These are phyloP conservation scores for Cutaneotrichosporon cavernicola DNA, from an alignment of 1,284 basidiomycete species.

Conservation along the genomic window DNA sequence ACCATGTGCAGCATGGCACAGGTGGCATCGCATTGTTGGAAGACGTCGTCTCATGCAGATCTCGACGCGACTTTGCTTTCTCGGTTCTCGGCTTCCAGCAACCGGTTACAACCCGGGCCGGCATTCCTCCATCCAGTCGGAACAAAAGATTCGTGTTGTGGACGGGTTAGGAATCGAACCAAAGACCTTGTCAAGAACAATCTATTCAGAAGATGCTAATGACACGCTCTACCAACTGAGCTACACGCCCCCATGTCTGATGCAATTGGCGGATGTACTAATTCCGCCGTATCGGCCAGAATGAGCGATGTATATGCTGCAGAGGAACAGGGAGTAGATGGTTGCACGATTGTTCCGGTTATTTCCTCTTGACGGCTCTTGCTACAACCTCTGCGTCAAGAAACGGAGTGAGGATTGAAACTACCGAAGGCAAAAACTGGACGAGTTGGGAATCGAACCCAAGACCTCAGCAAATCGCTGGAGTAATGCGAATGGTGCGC, in stretches of 20 bases:
- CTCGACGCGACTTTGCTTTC: not conserved
- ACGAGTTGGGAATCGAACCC: not conserved
- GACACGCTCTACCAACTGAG: slow-evolving; percentile 3
- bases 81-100: not conserved
- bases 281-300: too few species aligned
- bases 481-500: not conserved
- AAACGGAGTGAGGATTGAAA: too few species aligned
- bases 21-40: not conserved
- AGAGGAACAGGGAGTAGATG: too few species aligned
- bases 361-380: too few species aligned
- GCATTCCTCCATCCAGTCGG: not conserved
- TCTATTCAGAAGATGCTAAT: not conserved
- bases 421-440: not conserved
- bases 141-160: not conserved
- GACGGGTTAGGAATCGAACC: slow-evolving; percentile 3
- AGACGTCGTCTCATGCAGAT: not conserved
- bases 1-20: not conserved
- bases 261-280: not conserved
- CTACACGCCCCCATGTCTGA: not conserved
- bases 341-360: too few species aligned
- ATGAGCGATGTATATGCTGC: too few species aligned
- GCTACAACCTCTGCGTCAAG: too few species aligned
- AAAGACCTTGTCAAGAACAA: not conserved
- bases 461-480: not conserved
- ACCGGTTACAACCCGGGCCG: not conserved